A percentile compares a stretch with the other conserved stretches of the same genome.
Evolutionary conservation across 129 eudicot genomes (phyloP).

Genomic region (Solidago caesia): DNA sequence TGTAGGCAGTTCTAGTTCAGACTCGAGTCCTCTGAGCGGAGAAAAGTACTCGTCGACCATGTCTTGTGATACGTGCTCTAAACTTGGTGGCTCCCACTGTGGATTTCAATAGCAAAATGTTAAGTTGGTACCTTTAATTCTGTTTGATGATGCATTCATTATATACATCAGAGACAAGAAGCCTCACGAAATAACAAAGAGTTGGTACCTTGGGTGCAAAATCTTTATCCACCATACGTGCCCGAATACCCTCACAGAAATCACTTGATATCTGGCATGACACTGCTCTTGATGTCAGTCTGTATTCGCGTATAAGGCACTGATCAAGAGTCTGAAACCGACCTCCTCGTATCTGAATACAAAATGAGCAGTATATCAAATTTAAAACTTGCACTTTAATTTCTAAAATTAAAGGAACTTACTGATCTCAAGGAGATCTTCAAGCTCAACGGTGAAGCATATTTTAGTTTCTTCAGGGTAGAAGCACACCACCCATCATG

Average conservation of each 20-base stretch:
- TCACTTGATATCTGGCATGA: slow-evolving; percentile 57
- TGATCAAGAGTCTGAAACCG: slow-evolving; percentile 71
- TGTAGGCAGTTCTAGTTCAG: slow-evolving; percentile 72
- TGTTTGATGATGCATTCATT: slow-evolving; percentile 10
- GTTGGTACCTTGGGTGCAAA: slow-evolving; percentile 69
- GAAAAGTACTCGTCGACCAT: slow-evolving; percentile 82
- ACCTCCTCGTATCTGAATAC: slow-evolving; percentile 78
- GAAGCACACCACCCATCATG: slow-evolving; percentile 46
- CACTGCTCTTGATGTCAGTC: slow-evolving; percentile 61
- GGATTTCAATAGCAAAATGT: background rate
- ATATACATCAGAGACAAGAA: background rate
- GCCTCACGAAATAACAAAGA: background rate
- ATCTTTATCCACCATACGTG: slow-evolving; percentile 80
- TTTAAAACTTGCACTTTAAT: background rate
- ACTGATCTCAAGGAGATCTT: slow-evolving; percentile 10
- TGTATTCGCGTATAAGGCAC: slow-evolving; percentile 76
- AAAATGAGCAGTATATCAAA: background rate
- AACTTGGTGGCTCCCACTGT: slow-evolving; percentile 96
- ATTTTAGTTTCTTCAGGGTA: background rate
- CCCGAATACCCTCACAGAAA: slow-evolving; percentile 83
- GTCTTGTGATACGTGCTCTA: slow-evolving; percentile 61
- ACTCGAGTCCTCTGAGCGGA: slow-evolving; percentile 51
- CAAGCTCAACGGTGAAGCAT: slow-evolving; percentile 75
- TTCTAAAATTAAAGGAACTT: background rate
- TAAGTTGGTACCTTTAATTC: background rate